Conservation (phyloP, 2,329 filamentous ascomycete species). For the Penicillium sp. region DNA sequence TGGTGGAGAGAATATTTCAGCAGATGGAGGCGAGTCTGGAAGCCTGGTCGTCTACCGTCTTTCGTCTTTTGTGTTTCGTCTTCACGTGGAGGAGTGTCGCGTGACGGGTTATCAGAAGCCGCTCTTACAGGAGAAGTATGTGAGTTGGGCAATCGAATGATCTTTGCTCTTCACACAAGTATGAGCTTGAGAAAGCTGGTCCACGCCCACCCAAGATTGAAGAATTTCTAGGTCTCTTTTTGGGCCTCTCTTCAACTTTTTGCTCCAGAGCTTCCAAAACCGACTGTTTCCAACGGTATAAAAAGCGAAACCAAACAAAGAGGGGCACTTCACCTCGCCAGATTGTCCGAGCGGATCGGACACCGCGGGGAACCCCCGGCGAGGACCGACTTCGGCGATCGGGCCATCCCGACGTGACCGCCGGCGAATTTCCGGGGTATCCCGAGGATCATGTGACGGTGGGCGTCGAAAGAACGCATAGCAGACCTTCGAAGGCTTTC, state of each 20-base stretch:
- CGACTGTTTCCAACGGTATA: background rate
- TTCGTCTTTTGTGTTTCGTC: background rate
- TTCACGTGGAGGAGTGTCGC: background rate
- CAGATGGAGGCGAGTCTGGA: background rate
- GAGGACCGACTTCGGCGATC: background rate
- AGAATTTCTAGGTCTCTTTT: too few species aligned
- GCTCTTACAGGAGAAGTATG: too few species aligned
- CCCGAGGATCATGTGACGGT: slow-evolving; percentile 1
- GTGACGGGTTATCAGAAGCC: background rate
- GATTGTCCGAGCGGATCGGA: background rate
- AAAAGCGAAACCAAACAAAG: background rate
- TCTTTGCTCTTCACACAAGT: too few species aligned
- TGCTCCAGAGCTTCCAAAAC: too few species aligned
- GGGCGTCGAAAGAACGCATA: background rate
- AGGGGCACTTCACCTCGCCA: background rate
- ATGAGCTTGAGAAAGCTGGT: too few species aligned
- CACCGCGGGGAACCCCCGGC: slow-evolving; percentile 1
- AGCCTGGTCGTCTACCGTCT: background rate
- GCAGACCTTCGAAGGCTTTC: too few species aligned
- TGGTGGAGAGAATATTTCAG: slow-evolving; percentile 1
- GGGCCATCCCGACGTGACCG: background rate
- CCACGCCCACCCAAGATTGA: too few species aligned
- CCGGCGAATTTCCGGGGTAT: background rate
- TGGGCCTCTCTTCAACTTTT: too few species aligned
- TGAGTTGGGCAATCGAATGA: too few species aligned